A percentile compares a stretch with the other conserved stretches of the same genome.
Evolutionary conservation across 805 yeast genomes (phyloP).

Genomic region (Sugiyamaella valdiviana): DNA sequence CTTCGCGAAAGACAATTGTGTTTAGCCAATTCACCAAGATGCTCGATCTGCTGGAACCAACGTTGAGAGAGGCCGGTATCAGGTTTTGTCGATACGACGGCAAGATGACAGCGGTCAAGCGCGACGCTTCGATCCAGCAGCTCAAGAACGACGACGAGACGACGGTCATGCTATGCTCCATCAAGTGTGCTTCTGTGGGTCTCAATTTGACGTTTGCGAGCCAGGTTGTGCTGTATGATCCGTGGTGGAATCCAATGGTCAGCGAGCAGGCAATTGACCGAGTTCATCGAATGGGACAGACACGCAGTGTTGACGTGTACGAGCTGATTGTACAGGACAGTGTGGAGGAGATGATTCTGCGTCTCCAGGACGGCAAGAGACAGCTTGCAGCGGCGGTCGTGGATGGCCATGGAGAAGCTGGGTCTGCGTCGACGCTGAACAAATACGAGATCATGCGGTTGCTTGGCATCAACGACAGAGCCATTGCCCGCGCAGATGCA

Average conservation of each 20-base stretch:
- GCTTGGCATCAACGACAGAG: not conserved
- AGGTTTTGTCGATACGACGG: conserved; percentile 36
- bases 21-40: conserved; percentile 41
- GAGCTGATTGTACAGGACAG: conserved; percentile 37
- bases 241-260: conserved; percentile 51
- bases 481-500: not conserved
- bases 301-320: conserved; percentile 38
- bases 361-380: conserved; percentile 35
- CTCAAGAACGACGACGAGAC: conserved; percentile 29
- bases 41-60: conserved; percentile 30
- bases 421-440: not conserved
- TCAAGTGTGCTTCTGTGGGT: conserved; percentile 42
- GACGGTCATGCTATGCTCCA: conserved; percentile 37
- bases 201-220: conserved; percentile 40
- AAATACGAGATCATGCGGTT: not conserved
- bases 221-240: conserved; percentile 39
- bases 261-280: conserved; percentile 47
- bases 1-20: conserved; percentile 38
- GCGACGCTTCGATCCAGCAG: conserved; percentile 29
- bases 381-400: conserved; percentile 31
- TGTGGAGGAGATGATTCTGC: conserved; percentile 37
- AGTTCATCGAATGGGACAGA: conserved; percentile 46
- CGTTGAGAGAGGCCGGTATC: conserved; percentile 30
- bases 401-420: conserved; percentile 14
- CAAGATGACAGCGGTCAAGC: conserved; percentile 26